These are phyloP conservation scores for Plasmodium vivax DNA, from an alignment of 169 alveolate species.

Conservation along the genomic window DNA sequence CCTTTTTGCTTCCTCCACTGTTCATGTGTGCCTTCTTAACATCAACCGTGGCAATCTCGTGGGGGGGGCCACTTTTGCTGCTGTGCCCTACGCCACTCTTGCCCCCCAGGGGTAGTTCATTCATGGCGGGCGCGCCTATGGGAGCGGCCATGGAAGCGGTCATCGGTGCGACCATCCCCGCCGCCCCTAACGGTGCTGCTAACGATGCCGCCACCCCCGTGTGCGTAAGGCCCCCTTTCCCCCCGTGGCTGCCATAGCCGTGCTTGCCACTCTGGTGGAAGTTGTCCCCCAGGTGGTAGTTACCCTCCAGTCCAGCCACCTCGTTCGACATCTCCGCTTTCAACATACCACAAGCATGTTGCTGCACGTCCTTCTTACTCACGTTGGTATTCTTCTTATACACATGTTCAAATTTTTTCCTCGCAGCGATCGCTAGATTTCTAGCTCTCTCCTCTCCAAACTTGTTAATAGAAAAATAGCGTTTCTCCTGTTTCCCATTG, in stretches of 20 bases:
- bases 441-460: constrained; percentile 87
- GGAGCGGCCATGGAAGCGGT: background rate
- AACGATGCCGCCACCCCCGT: background rate
- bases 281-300: background rate
- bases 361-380: background rate
- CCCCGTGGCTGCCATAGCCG: background rate
- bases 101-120: background rate
- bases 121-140: background rate
- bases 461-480: constrained; percentile 85
- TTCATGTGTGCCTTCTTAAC: background rate
- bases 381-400: constrained; percentile 35
- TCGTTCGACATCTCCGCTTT: background rate
- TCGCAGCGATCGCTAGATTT: constrained; percentile 84
- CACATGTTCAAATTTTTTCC: constrained; percentile 74
- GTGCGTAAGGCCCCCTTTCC: background rate
- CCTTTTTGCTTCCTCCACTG: background rate
- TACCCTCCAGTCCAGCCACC: background rate
- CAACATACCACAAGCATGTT: background rate
- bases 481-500: constrained; percentile 85
- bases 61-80: background rate
- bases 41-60: background rate
- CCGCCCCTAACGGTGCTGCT: no score
- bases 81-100: background rate
- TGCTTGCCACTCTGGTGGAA: background rate
- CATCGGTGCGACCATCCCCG: background rate